Conservation (phyloP, 805 yeast species). For the Lipomyces yamanashiensis region DNA sequence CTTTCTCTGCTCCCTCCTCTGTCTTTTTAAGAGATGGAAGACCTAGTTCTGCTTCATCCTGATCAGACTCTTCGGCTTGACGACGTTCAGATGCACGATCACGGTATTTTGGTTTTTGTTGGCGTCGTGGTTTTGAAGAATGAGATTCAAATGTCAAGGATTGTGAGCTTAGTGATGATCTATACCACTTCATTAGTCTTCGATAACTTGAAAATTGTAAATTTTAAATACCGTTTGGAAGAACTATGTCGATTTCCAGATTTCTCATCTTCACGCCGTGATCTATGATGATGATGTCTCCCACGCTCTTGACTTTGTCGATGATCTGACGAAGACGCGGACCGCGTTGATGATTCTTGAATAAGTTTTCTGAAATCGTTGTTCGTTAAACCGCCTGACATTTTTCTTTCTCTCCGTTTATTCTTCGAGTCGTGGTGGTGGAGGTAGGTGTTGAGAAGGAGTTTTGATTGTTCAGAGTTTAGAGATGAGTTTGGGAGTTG, state of each 20-base stretch:
- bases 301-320: slow-evolving; percentile 3
- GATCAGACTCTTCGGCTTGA: slow-evolving; percentile 1
- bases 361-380: slow-evolving; percentile 30
- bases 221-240: not conserved
- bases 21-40: not conserved
- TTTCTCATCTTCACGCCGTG: not conserved
- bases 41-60: slow-evolving; percentile 12
- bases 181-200: not conserved
- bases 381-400: slow-evolving; percentile 21
- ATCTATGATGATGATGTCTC: not conserved
- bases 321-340: not conserved
- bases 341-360: not conserved
- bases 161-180: slow-evolving; percentile 9
- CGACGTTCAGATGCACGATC: slow-evolving; percentile 34
- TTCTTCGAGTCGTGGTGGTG: not conserved
- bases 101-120: slow-evolving; percentile 18
- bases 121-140: not conserved
- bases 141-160: slow-evolving; percentile 2
- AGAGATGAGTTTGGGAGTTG: not conserved
- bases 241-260: not conserved
- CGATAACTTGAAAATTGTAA: not conserved
- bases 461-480: not conserved
- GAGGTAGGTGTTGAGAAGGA: not conserved
- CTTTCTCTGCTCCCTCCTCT: not conserved
- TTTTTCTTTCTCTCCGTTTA: not conserved